Evolutionary conservation across 176 grass and related monocot genomes (phyloP).

Genomic region (Sorghum bicolor): Sorghum_bicolor_NCBIv3 NC_012878.2:56176001-56176500

Average conservation of each 20-base stretch:
- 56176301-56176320: background rate
- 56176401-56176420: background rate
- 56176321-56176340: background rate
- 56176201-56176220: background rate
- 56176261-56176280: background rate
- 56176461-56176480: background rate
- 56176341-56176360: background rate
- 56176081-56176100: background rate
- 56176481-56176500: background rate
- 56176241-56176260: background rate
- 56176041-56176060: constrained; percentile 8
- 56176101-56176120: background rate
- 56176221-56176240: background rate
- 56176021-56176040: constrained; percentile 59
- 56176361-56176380: background rate
- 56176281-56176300: background rate
- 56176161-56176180: background rate
- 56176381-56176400: background rate
- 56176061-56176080: constrained; percentile 25
- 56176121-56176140: background rate
- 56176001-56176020: constrained; percentile 59
- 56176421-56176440: background rate
- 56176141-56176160: background rate
- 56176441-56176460: background rate
- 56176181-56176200: background rate